Base-by-base conservation (phyloP, 2,329 filamentous ascomycete species). In the Polytolypa hystricis region DNA sequence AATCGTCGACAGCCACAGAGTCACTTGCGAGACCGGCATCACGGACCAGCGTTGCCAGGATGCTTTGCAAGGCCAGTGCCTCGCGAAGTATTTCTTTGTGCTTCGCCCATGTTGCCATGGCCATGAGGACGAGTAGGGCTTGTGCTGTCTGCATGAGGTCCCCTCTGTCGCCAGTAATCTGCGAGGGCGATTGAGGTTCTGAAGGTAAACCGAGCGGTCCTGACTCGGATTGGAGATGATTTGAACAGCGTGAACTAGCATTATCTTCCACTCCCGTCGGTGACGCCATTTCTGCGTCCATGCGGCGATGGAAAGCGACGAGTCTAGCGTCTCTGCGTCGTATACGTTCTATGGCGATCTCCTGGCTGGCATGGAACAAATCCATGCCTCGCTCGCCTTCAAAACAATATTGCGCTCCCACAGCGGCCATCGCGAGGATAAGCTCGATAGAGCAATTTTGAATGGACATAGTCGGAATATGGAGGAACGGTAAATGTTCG, bases 401-500 rank as follows among this genome's bases (percentile, higher is more conserved):
- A 25, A 25, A 25, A n/a, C 21, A 25, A n/a, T 25, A 25, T n/a
- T 25, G 21, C n/a, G 21, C n/a, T 7, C 21, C 21, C 21, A 25
- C 21, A 7, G 21, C 21, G 21, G 21, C 21, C 21, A 25, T 25
- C 21, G 21, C 21, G 21, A 25, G 21, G n/a, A 25, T 25, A n/a
- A 25, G 21, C n/a, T 25, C 21, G 21, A 25, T 25, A 7, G 21
- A 25, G 21, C 21, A 25, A n/a, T n/a, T 7, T 7, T n/a, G 21
- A 7, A 25, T 25, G 21, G 21, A 7, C 21, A 25, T 25, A n/a
- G 21, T 7, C 21, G 21, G 21, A n/a, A 25, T 25, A 38, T 51
- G 49, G 4, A 51, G 33, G 33, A 48, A 51, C 4, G 49, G 49
- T 12, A 47, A 40, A 41, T 51, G 47, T 21, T 50, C 45, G 15